Conservation (phyloP, 257 asterid genomes). For the Ballota nigra region DNA sequence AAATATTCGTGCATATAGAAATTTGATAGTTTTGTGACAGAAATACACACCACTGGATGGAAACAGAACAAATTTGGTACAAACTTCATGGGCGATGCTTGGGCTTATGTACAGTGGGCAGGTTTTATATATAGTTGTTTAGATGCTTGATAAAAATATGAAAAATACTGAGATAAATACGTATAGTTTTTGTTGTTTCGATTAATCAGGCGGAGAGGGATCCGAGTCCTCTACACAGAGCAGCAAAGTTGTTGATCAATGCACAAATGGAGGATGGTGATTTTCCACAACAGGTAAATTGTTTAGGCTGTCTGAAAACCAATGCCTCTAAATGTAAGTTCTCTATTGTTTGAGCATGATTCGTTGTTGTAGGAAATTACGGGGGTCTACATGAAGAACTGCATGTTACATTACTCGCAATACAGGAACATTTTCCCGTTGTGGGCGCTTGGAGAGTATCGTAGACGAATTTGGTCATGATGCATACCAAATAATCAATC, state of each 20-base stretch:
- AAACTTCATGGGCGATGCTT: conserved; percentile 89
- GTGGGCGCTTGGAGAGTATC: conserved; percentile 86
- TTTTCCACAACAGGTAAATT: conserved; percentile 74
- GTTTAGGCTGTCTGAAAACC: background rate
- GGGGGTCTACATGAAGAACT: conserved; percentile 74
- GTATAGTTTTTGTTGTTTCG: background rate
- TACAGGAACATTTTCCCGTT: conserved; percentile 63
- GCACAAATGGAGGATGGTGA: conserved; percentile 79
- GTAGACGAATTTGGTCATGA: conserved; percentile 60
- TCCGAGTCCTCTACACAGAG: conserved; percentile 66
- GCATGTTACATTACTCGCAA: conserved; percentile 72
- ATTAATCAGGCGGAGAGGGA: conserved; percentile 59
- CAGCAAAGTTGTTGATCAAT: conserved; percentile 69
- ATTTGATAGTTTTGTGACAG: conserved; percentile 32
- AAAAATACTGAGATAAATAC: background rate
- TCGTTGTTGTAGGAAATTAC: conserved; percentile 51
- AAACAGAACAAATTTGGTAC: conserved; percentile 72
- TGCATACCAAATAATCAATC: no score
- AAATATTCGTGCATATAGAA: background rate
- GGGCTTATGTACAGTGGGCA: conserved; percentile 74
- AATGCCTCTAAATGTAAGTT: background rate
- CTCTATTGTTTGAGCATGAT: background rate
- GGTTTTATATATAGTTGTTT: conserved; percentile 29
- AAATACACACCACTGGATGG: conserved; percentile 73
- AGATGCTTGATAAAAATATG: no score